Base-by-base conservation (phyloP, 345 rosid genomes). In the Passiflora organensis region DNA sequence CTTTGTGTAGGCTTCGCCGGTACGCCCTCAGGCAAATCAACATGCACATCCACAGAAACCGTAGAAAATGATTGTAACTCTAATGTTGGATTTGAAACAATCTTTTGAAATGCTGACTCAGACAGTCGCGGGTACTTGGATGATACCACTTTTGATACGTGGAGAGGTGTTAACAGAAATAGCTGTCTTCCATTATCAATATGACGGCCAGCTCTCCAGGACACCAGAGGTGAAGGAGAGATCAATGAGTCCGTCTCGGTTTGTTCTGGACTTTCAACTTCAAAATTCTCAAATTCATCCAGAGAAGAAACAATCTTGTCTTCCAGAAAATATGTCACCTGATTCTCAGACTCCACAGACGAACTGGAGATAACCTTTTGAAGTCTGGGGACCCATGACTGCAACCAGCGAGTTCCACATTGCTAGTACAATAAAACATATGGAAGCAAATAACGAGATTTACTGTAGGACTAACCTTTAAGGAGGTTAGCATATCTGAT, bases 191-290 rank as follows among this genome's bases (percentile, higher is more conserved):
- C 79, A 68, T 83, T 82, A 34, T 84, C 89, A 6, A 69, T 58
- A 6, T 79, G 72, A 47, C 84, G 65, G 56, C 73, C 79, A 55
- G 77, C 87, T 65, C 84, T 85, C 97, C 97, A 89, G 8, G 86
- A 72, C 18, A 93, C 97, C 5, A 89, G 82, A 5, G 99, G 97
- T 53, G 97, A 93, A 60, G 96, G 97, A 68, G 99, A 93, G 46
- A 93, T 76, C 63, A 93, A 57, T 1, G 82, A 67, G 55, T 75
- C 78, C 58, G 63, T 63, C 3, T 62, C 65, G 18, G 34, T 72
- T 62, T 76, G 70, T 36, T 80, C 87, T 34, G 91, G 95, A 75
- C 95, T 93, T 41, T 65, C 81, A 57, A 73, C 52, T 21, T 77
- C 79, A 21, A 72, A 66, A 52, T 58, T 51, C 21, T 69, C 78